Evolutionary conservation across 768 basidiomycete genomes (phyloP).

Genomic region (Pleurotus giganteus): DNA sequence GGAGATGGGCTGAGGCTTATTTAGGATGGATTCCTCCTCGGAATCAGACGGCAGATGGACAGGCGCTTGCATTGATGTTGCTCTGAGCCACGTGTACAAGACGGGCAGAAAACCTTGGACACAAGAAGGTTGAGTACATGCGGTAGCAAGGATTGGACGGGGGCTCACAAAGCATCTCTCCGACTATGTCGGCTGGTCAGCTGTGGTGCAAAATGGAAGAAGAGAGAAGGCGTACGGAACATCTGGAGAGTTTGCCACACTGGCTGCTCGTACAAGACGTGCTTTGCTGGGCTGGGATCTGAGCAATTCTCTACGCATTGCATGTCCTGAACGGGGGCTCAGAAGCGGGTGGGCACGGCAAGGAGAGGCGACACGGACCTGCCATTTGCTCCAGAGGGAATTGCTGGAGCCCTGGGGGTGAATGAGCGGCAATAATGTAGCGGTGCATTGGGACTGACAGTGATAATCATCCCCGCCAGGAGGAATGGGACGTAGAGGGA

Average conservation of each 20-base stretch:
- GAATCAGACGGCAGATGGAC: constrained; percentile 56
- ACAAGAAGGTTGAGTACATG: constrained; percentile 21
- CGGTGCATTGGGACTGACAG: constrained; percentile 39
- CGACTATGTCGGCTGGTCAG: constrained; percentile 52
- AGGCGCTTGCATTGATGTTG: constrained; percentile 42
- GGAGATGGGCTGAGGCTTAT: constrained; percentile 31
- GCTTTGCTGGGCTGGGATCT: constrained; percentile 55
- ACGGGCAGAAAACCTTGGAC: constrained; percentile 82
- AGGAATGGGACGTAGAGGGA: constrained; percentile 73
- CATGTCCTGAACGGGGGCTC: constrained; percentile 66
- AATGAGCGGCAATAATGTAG: neutral
- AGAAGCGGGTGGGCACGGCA: constrained; percentile 8
- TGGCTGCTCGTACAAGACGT: constrained; percentile 88
- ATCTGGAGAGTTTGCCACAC: constrained; percentile 92
- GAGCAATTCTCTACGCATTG: constrained; percentile 96
- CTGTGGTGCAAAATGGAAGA: constrained; percentile 14
- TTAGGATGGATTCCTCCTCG: constrained; percentile 39
- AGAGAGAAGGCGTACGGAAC: constrained; percentile 62
- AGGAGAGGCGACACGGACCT: constrained; percentile 35
- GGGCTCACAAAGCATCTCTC: constrained; percentile 89
- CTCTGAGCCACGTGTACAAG: constrained; percentile 62
- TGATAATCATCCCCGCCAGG: constrained; percentile 91
- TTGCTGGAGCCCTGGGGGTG: constrained; percentile 67
- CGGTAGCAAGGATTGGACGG: constrained; percentile 16
- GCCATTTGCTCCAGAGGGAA: constrained; percentile 82